These are phyloP conservation scores for Backusella luteola DNA, from an alignment of 192 early-diverging fungal species.

Conservation along the genomic window DNA sequence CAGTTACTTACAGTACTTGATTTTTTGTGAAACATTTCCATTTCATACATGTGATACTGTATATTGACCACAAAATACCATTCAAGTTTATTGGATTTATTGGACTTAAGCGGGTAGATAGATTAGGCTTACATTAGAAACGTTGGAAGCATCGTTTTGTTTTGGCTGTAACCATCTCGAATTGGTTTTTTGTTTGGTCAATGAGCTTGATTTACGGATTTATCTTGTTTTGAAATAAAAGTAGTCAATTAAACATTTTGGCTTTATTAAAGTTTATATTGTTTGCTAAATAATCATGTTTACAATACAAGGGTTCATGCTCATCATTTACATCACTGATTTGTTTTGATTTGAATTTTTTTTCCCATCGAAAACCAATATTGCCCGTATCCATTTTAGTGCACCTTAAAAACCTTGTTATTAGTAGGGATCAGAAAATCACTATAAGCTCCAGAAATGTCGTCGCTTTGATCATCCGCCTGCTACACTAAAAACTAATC, in stretches of 20 bases:
- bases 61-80: conserved; percentile 5
- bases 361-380: not conserved
- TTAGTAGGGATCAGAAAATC: conserved; percentile 4
- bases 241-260: not conserved
- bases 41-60: not conserved
- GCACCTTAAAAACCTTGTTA: not conserved
- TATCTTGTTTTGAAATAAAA: not conserved
- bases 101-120: not conserved
- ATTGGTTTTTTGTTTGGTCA: not conserved
- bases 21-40: not conserved
- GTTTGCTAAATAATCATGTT: not conserved
- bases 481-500: conserved; percentile 9
- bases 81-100: not conserved
- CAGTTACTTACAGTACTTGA: not conserved
- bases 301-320: not conserved
- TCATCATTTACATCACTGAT: conserved; percentile 1
- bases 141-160: conserved; percentile 4
- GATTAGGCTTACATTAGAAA: conserved; percentile 5
- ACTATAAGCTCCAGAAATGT: not conserved
- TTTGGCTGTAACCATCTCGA: not conserved
- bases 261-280: not conserved
- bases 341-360: not conserved
- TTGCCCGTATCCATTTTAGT: conserved; percentile 4
- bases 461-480: conserved; percentile 6
- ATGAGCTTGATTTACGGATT: not conserved